These are phyloP conservation scores for Panicum miliaceum DNA, from an alignment of 176 grass and related monocot species.

Conservation along the genomic window DNA sequence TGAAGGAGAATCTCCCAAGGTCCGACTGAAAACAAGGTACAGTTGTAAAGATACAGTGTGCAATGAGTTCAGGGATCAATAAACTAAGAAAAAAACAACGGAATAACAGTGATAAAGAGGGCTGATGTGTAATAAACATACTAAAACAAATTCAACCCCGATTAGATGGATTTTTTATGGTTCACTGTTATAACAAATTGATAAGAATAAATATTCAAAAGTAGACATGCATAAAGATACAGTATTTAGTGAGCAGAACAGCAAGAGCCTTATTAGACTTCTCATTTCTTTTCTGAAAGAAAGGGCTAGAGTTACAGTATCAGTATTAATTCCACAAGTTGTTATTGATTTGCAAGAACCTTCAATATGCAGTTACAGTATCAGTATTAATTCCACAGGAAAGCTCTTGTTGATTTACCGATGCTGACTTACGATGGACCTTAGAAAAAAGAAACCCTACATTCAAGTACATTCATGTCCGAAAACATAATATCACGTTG, in stretches of 20 bases:
- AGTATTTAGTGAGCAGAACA: not conserved
- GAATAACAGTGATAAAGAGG: not conserved
- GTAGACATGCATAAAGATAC: not conserved
- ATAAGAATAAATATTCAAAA: not conserved
- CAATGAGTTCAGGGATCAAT: conserved; percentile 2
- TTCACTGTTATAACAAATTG: not conserved
- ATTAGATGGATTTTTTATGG: not conserved
- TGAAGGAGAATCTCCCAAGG: conserved; percentile 72
- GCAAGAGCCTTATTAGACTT: not conserved
- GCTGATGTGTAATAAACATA: not conserved
- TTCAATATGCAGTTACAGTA: not conserved
- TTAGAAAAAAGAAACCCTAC: not conserved
- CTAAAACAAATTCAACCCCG: not conserved
- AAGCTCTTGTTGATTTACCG: not conserved
- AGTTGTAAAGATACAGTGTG: conserved; percentile 11
- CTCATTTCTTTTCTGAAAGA: not conserved
- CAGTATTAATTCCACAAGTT: not conserved
- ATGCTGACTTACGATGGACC: not conserved
- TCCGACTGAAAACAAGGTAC: conserved; percentile 59
- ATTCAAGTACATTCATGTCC: not conserved
- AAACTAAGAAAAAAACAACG: conserved; percentile 13
- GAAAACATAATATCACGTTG: not conserved
- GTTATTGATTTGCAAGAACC: not conserved
- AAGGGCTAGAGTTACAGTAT: not conserved
- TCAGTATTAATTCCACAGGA: not conserved